phyloP scores from a whole-genome alignment of 352 stramenopile genomes.

The Phytopythium litorale region DNA sequence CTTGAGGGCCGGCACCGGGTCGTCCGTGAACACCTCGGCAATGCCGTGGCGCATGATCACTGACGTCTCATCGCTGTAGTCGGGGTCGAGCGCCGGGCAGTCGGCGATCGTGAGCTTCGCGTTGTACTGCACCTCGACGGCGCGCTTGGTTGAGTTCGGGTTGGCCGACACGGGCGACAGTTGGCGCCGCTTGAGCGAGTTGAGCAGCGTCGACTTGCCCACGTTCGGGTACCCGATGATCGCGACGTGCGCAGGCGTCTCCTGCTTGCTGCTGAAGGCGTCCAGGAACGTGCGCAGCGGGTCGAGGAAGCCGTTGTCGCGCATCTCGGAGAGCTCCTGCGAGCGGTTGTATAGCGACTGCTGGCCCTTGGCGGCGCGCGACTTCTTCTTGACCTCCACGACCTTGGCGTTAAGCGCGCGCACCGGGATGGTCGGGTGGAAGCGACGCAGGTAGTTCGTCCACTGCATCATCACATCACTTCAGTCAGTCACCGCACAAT shows the following conservation, averaged over 20 bases:
- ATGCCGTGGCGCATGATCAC: conserved; percentile 94
- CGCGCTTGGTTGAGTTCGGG: conserved; percentile 73
- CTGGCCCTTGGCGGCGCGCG: conserved; percentile 53
- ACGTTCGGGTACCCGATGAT: conserved; percentile 99
- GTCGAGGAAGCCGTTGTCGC: conserved; percentile 84
- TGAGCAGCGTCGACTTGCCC: conserved; percentile 94
- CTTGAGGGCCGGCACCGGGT: conserved; percentile 92
- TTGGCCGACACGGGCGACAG: conserved; percentile 44
- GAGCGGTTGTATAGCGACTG: conserved; percentile 66
- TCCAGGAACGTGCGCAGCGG: conserved; percentile 94
- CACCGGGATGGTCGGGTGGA: conserved; percentile 93
- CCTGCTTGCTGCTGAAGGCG: conserved; percentile 91
- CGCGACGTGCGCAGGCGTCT: conserved; percentile 82
- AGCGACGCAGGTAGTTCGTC: conserved; percentile 91
- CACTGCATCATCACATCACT: conserved; percentile 49
- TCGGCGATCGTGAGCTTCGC: conserved; percentile 96
- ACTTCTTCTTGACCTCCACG: conserved; percentile 91
- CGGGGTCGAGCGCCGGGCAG: conserved; percentile 95
- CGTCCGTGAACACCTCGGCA: conserved; percentile 91
- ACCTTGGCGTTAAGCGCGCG: conserved; percentile 75
- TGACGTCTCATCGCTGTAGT: conserved; percentile 84
- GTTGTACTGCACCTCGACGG: conserved; percentile 94
- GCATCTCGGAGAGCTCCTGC: conserved; percentile 59
- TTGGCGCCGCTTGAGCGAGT: conserved; percentile 89
- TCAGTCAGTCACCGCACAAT: conserved; percentile 14